A percentile compares a stretch with the other conserved stretches of the same genome.
phyloP scores from a whole-genome alignment of 306 rosid species.

The Purshia tridentata region DNA sequence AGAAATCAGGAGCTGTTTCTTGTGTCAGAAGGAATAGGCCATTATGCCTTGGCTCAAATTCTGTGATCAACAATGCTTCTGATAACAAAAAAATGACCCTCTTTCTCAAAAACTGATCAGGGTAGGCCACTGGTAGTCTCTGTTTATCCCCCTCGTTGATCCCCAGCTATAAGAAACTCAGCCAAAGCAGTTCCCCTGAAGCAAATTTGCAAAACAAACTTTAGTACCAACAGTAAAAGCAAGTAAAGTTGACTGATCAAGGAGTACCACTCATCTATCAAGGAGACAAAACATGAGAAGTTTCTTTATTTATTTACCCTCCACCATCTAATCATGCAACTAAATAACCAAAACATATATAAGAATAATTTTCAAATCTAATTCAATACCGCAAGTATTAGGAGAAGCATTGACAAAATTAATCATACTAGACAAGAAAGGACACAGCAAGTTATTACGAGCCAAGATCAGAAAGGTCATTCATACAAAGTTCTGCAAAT shows the following conservation, averaged over 20 bases:
- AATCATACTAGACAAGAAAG: background rate
- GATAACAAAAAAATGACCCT: background rate
- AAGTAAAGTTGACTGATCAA: conserved; percentile 1
- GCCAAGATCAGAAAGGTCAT: conserved; percentile 23
- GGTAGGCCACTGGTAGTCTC: conserved; percentile 16
- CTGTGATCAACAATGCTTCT: background rate
- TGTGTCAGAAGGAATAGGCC: too few relatives aligned
- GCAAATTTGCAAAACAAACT: background rate
- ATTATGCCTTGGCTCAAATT: background rate
- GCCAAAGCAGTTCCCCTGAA: conserved; percentile 16
- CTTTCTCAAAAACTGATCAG: conserved; percentile 21
- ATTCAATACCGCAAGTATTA: background rate
- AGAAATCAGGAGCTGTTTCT: too few relatives aligned
- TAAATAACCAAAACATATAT: background rate
- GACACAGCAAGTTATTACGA: background rate
- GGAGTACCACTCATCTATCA: background rate
- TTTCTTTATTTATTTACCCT: too few relatives aligned
- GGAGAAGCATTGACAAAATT: background rate
- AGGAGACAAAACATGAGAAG: background rate
- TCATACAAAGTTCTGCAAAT: conserved; percentile 5
- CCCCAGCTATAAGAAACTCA: conserved; percentile 14
- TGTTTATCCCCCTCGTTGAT: conserved; percentile 15
- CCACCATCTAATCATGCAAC: background rate
- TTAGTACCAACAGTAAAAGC: background rate
- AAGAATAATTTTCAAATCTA: background rate